phyloP scores from a whole-genome alignment of 1,284 basidiomycete species.

The Puccinia hordei region DNA sequence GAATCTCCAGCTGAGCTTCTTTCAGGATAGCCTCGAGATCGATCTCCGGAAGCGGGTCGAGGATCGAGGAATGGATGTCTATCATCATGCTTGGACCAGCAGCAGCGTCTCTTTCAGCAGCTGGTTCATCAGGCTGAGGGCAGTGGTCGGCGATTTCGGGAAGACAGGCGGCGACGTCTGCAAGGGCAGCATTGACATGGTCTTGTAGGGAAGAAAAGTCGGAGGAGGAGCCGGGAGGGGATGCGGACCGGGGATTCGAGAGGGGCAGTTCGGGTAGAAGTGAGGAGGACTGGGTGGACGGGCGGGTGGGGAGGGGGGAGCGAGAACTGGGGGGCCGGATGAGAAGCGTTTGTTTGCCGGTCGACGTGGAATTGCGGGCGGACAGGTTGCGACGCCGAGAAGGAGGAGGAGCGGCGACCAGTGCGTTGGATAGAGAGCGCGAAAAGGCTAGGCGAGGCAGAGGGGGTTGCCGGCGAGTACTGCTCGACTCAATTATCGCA shows the following conservation, averaged over 20 bases:
- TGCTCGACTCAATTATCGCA: conserved; percentile 31
- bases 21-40: conserved; percentile 32
- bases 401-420: conserved; percentile 8
- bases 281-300: not conserved
- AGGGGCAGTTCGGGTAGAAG: not conserved
- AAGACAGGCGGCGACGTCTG: conserved; percentile 42
- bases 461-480: conserved; percentile 1
- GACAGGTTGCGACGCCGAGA: conserved; percentile 19
- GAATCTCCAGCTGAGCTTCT: conserved; percentile 39
- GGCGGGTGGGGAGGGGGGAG: not conserved
- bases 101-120: not conserved
- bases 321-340: not conserved
- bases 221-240: not conserved
- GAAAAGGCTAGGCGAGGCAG: conserved; percentile 21
- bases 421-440: conserved; percentile 13
- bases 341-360: not conserved
- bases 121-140: not conserved
- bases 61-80: conserved; percentile 21
- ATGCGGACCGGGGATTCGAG: not conserved
- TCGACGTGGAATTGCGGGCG: not conserved
- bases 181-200: conserved; percentile 49
- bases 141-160: not conserved
- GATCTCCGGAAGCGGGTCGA: conserved; percentile 33
- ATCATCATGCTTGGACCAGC: conserved; percentile 8
- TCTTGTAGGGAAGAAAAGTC: conserved; percentile 36